Evolutionary conservation across 441 rosid species (phyloP).

Genomic region (Jatropha multifida): DNA sequence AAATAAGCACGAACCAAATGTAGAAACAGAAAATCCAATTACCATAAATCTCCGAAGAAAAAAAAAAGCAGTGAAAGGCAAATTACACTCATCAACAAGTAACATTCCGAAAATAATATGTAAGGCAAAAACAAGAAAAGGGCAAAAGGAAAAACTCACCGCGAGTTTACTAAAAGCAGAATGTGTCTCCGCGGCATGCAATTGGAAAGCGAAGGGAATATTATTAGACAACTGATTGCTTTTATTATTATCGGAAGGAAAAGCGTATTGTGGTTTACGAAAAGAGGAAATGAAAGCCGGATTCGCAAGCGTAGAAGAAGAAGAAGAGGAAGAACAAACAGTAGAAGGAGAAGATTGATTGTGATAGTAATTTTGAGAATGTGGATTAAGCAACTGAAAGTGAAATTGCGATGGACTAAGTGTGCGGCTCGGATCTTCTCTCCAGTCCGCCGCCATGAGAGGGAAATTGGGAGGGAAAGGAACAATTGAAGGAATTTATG

Average conservation of each 20-base stretch:
- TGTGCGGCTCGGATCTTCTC: constrained; percentile 42
- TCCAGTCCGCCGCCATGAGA: constrained; percentile 41
- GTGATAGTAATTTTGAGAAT: constrained; percentile 19
- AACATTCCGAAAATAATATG: background rate
- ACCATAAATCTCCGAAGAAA: background rate
- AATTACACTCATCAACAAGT: background rate
- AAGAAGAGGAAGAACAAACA: constrained; percentile 8
- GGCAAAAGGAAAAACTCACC: constrained; percentile 26
- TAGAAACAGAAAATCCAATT: background rate
- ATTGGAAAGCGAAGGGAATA: constrained; percentile 2
- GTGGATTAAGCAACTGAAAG: constrained; percentile 35
- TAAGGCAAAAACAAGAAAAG: background rate
- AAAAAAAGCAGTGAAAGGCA: background rate
- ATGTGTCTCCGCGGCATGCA: constrained; percentile 21
- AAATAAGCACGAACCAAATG: background rate
- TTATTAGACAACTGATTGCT: constrained; percentile 14
- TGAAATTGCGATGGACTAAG: constrained; percentile 37
- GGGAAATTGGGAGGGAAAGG: background rate
- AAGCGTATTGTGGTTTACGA: constrained; percentile 2
- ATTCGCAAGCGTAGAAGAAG: constrained; percentile 1
- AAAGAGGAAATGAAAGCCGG: constrained; percentile 4
- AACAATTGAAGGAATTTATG: background rate
- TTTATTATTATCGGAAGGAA: constrained; percentile 16
- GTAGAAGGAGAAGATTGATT: constrained; percentile 10
- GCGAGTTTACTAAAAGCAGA: constrained; percentile 32